Evolutionary conservation across 2,329 filamentous ascomycete genomes (phyloP).

Genomic region (Akanthomyces muscarius): DNA sequence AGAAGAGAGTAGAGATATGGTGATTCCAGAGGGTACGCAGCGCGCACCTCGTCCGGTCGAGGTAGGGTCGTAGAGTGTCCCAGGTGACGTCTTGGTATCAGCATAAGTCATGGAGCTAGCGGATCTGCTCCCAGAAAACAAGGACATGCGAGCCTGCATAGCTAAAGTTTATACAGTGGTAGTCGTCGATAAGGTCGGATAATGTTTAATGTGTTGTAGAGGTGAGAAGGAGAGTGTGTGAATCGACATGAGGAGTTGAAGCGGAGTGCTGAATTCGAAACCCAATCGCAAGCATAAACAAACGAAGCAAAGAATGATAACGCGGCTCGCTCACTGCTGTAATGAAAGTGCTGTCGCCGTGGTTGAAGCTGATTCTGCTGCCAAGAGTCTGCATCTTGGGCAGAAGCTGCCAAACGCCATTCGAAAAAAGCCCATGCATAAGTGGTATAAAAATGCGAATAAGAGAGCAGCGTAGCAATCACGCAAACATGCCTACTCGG

Average conservation of each 20-base stretch:
- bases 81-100: conserved; percentile 16
- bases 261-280: conserved; percentile 1
- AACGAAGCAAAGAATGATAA: conserved; percentile 15
- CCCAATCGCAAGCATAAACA: conserved; percentile 4
- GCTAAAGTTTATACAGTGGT: conserved; percentile 16
- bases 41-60: conserved; percentile 12
- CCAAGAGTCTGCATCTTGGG: conserved; percentile 37
- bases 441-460: conserved; percentile 26
- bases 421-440: conserved; percentile 36
- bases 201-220: conserved; percentile 25
- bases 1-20: conserved; percentile 9
- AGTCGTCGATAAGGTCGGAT: conserved; percentile 12
- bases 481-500: conserved; percentile 41
- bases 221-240: conserved; percentile 18
- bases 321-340: conserved; percentile 12
- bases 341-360: conserved; percentile 33
- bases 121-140: conserved; percentile 14
- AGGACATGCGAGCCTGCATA: conserved; percentile 12
- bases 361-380: conserved; percentile 36
- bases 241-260: conserved; percentile 2
- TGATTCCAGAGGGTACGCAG: conserved; percentile 13
- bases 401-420: conserved; percentile 49
- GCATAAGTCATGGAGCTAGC: conserved; percentile 16
- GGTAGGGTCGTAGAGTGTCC: conserved; percentile 12
- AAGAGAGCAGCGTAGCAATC: conserved; percentile 14